Evolutionary conservation across 495 filamentous ascomycete genomes (phyloP), one percentile per base, ranked within the genome.

Genomic region (Penicilliopsis zonata): DNA sequence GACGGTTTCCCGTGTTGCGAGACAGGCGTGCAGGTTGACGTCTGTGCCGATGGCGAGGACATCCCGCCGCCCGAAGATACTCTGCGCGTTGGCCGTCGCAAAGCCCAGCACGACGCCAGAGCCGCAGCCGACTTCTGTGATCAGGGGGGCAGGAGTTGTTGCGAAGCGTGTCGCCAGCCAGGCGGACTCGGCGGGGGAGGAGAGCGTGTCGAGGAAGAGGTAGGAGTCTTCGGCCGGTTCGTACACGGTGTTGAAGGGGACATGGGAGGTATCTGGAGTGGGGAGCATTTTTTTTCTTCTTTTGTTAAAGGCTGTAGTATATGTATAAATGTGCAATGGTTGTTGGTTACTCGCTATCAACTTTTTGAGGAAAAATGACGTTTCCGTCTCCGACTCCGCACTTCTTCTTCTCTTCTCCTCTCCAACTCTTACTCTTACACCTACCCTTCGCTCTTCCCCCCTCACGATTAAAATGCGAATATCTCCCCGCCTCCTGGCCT

Each of bases 201-300:
- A 84, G 17, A 98, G 66, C 0, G 86, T 90, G 61, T 98, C 90
- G 16, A 98, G 70, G 20, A 98, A 67, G n/a, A 98, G 73, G 51
- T 79, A 96, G 12, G 85, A 92, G 56, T 98, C 90, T 57, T 95
- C 90, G 8, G 87, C 78, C 25, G 90, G 90, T 49, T 93, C 83
- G 58, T 98, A 98, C 44, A 95, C 73, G 17, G 74, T 74, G 49
- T 80, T 65, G 54, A 84, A 86, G 35, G 81, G 71, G 35, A 95
- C 80, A 59, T 98, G 90, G 13, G 78, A 76, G 12, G 90, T 98
- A 31, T 80, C 80, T 1, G 90, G 90, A 8, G 88, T 98, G 6
- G 86, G 86, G 10, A 96, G 75, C 85, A 94, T 92, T 12, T 40
- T 28, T 14, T n/a, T 23, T 20, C 8, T 35, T 29, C 3, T 35